Evolutionary conservation across 805 yeast genomes (phyloP).

Genomic region (Komagataella ulmi): DNA sequence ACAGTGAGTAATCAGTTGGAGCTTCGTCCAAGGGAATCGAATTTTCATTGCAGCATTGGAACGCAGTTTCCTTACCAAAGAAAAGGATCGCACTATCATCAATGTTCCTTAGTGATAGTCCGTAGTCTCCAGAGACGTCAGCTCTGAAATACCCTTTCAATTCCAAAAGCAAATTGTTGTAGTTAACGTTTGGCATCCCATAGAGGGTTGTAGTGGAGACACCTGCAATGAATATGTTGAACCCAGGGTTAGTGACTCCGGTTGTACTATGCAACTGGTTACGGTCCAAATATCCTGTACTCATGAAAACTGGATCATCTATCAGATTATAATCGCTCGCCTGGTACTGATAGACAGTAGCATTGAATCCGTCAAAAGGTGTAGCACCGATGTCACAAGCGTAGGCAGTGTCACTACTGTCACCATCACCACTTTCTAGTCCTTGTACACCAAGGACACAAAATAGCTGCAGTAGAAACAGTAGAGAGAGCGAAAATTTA

Average conservation of each 20-base stretch:
- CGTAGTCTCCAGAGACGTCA: not conserved
- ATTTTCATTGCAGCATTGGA: not conserved
- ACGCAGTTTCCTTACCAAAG: not conserved
- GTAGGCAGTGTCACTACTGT: not conserved
- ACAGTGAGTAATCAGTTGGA: not conserved
- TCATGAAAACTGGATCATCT: not conserved
- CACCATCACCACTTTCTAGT: not conserved
- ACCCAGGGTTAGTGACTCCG: not conserved
- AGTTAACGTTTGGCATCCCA: not conserved
- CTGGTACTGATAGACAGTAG: not conserved
- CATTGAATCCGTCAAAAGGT: not conserved
- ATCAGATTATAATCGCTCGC: too few species aligned
- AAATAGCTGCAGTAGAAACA: not conserved
- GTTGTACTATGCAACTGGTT: not conserved
- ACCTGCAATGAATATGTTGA: not conserved
- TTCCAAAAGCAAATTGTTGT: not conserved
- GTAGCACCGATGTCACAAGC: not conserved
- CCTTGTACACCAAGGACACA: not conserved
- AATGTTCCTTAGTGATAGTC: not conserved
- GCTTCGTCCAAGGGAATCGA: not conserved
- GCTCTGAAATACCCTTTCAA: not conserved
- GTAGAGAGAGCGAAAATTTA: not conserved
- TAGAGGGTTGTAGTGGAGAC: not conserved
- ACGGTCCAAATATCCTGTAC: not conserved
- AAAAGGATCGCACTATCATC: not conserved